These are phyloP conservation scores for Suillus sp. DNA, from an alignment of 768 basidiomycete genomes.

Conservation along the genomic window DNA sequence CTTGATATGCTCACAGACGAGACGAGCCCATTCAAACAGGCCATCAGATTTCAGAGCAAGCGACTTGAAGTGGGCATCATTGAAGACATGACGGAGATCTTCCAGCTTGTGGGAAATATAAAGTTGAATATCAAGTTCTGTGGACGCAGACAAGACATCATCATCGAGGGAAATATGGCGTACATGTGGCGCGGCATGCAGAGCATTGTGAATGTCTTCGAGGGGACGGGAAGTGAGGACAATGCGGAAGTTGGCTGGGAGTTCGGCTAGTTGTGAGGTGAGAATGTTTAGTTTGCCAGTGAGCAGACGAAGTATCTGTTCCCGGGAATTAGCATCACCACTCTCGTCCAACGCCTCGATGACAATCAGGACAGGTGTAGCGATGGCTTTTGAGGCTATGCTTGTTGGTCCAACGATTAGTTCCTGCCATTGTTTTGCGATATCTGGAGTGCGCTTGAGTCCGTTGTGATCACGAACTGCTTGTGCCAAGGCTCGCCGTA, in stretches of 20 bases:
- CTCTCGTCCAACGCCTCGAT: constrained; percentile 29
- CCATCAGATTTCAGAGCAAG: constrained; percentile 11
- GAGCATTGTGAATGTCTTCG: constrained; percentile 9
- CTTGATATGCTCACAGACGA: constrained; percentile 16
- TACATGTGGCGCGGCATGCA: constrained; percentile 10
- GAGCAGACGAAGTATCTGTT: constrained; percentile 18
- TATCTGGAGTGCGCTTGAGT: background rate
- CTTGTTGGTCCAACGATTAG: constrained; percentile 20
- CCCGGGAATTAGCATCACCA: constrained; percentile 11
- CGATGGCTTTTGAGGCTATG: constrained; percentile 3
- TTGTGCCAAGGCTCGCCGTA: background rate
- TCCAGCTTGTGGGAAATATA: background rate
- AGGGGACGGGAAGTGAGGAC: constrained; percentile 19
- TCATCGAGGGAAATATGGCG: constrained; percentile 5
- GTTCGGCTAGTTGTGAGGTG: background rate
- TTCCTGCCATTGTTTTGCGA: constrained; percentile 18
- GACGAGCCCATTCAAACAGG: constrained; percentile 14
- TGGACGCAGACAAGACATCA: background rate
- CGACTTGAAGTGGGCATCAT: background rate
- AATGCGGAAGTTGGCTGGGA: constrained; percentile 18
- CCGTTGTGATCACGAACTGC: background rate
- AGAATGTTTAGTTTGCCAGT: background rate
- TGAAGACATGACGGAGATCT: background rate
- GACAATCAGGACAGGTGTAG: constrained; percentile 25
- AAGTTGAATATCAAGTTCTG: constrained; percentile 7